phyloP scores from a whole-genome alignment of 352 stramenopile genomes.

The Hyaloperonospora brassicae region DNA sequence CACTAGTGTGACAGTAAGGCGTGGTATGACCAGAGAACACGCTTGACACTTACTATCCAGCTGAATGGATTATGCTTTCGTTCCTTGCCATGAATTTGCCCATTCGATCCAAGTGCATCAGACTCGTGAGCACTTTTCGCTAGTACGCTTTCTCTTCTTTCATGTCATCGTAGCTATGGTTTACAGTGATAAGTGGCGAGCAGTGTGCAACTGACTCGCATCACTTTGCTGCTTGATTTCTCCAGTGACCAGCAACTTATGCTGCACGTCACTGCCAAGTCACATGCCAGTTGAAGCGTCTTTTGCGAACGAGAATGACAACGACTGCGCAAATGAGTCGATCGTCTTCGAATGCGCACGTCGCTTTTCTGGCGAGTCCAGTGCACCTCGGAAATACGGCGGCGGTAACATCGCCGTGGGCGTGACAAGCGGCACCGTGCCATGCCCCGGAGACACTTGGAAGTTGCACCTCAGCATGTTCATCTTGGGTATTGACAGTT shows the following conservation, averaged over 20 bases:
- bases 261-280: constrained; percentile 4
- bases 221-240: no score
- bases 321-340: constrained; percentile 63
- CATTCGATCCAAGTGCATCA: no score
- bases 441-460: constrained; percentile 25
- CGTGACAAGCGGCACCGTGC: constrained; percentile 16
- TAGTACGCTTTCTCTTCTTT: no score
- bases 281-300: constrained; percentile 17
- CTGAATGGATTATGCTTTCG: no score
- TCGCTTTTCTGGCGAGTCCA: constrained; percentile 55
- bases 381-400: constrained; percentile 49
- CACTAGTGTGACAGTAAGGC: no score
- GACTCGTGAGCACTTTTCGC: no score
- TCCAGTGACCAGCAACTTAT: not conserved
- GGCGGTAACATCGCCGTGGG: constrained; percentile 40
- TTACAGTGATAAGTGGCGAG: no score
- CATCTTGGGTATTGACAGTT: constrained; percentile 43
- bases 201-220: no score
- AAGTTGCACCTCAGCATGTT: constrained; percentile 59
- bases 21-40: no score
- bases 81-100: no score
- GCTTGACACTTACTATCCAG: no score
- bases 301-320: constrained; percentile 36
- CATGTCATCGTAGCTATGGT: no score
- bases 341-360: constrained; percentile 77